phyloP scores from a whole-genome alignment of 2,329 filamentous ascomycete genomes.

The Lachnellula subtilissima region DNA sequence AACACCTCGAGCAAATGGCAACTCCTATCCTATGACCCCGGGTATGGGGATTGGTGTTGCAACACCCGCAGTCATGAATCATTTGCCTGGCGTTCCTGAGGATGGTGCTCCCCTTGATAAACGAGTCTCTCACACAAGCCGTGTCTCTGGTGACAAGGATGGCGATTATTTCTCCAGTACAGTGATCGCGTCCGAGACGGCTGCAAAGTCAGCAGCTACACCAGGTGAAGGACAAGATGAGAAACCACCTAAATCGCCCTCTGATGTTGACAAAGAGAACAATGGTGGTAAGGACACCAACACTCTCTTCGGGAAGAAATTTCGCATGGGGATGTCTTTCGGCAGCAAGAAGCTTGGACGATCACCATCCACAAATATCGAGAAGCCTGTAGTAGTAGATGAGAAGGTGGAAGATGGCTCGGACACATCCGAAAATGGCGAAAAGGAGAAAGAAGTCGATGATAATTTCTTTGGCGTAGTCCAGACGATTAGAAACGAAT shows the following conservation, averaged over 20 bases:
- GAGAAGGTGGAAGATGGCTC: conserved; percentile 64
- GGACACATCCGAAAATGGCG: conserved; percentile 51
- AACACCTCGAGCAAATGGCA: conserved; percentile 62
- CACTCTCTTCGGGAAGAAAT: conserved; percentile 76
- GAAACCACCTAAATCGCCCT: conserved; percentile 44
- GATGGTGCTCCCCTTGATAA: conserved; percentile 50
- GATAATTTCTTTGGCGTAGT: conserved; percentile 70
- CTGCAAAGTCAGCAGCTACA: conserved; percentile 42
- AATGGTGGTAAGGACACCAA: conserved; percentile 51
- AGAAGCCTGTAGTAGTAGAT: conserved; percentile 69
- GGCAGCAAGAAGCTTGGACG: conserved; percentile 79
- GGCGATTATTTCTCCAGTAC: conserved; percentile 75
- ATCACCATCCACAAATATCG: conserved; percentile 59
- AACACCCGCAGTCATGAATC: conserved; percentile 49
- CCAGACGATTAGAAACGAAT: conserved; percentile 67
- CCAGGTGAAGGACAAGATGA: conserved; percentile 40
- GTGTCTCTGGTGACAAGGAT: conserved; percentile 55
- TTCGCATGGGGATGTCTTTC: conserved; percentile 66
- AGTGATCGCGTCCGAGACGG: conserved; percentile 43
- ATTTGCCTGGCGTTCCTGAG: conserved; percentile 45
- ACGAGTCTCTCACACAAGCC: conserved; percentile 50
- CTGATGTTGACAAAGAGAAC: conserved; percentile 55
- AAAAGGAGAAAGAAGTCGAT: conserved; percentile 67
- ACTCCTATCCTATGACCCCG: conserved; percentile 62
- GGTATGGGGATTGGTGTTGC: conserved; percentile 74